A percentile compares a stretch with the other conserved stretches of the same genome.
phyloP scores from a whole-genome alignment of 192 early-diverging fungal genomes.

The Blastocladiella britannica region DNA sequence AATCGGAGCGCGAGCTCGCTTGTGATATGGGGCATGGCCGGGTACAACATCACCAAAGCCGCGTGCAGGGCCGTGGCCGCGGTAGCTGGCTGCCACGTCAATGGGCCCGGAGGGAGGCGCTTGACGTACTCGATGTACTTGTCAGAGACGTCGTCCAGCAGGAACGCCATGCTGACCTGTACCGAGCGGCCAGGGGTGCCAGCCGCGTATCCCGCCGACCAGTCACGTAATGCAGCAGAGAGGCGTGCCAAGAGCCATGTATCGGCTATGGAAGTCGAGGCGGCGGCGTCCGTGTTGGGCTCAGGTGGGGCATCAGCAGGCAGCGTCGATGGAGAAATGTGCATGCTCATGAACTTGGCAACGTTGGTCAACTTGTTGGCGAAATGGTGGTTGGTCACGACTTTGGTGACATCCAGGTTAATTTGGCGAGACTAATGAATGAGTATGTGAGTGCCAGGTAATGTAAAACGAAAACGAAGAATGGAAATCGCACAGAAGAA shows the following conservation, averaged over 20 bases:
- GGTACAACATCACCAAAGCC: too few relatives aligned
- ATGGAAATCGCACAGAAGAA: constrained; percentile 29
- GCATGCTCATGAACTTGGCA: constrained; percentile 35
- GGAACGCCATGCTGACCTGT: constrained; percentile 61
- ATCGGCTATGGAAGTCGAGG: constrained; percentile 44
- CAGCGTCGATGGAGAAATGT: not conserved
- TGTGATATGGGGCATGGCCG: too few relatives aligned
- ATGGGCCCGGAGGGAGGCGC: too few relatives aligned
- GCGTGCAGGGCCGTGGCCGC: too few relatives aligned
- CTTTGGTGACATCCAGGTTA: constrained; percentile 71
- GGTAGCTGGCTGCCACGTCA: too few relatives aligned
- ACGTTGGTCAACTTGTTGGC: constrained; percentile 97
- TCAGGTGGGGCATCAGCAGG: constrained; percentile 2
- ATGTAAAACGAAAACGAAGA: not conserved
- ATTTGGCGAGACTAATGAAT: constrained; percentile 53
- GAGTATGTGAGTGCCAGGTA: not conserved
- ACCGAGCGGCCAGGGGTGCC: constrained; percentile 58
- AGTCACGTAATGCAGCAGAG: constrained; percentile 38
- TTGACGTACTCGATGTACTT: constrained; percentile 80
- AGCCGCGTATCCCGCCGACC: constrained; percentile 42
- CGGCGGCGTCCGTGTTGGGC: not conserved
- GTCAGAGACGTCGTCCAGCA: constrained; percentile 85
- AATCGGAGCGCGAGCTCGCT: too few relatives aligned
- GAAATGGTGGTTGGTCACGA: constrained; percentile 68
- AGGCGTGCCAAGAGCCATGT: constrained; percentile 67